phyloP scores from a whole-genome alignment of 2,329 filamentous ascomycete genomes.

The Cladosporium colombiae region DNA sequence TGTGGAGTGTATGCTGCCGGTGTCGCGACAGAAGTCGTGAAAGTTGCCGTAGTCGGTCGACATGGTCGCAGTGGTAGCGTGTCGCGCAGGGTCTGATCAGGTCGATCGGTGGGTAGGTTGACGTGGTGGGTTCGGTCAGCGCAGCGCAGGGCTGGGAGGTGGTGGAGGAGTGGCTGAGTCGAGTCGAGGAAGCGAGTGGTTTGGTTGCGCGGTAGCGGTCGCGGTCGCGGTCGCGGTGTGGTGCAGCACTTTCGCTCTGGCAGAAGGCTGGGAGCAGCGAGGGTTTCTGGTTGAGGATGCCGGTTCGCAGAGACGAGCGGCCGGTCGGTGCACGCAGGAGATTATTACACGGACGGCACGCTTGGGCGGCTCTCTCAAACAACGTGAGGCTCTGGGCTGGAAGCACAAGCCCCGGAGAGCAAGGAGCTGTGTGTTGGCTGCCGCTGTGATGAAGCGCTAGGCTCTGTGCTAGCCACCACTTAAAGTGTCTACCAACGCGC shows the following conservation, averaged over 20 bases:
- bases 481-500: not conserved
- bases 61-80: conserved; percentile 15
- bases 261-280: not conserved
- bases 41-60: conserved; percentile 39
- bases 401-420: not conserved
- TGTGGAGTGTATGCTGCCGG: conserved; percentile 42
- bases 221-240: conserved; percentile 9
- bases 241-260: not conserved
- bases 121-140: not conserved
- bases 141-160: conserved; percentile 1
- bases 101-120: conserved; percentile 4
- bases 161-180: conserved; percentile 2
- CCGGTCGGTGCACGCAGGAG: conserved; percentile 1
- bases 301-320: not conserved
- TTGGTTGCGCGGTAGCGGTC: not conserved
- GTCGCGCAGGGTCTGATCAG: conserved; percentile 16
- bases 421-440: conserved; percentile 13
- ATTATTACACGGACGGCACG: conserved; percentile 16
- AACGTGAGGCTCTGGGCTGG: conserved; percentile 13
- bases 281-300: conserved; percentile 11
- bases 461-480: not conserved
- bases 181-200: not conserved
- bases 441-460: conserved; percentile 8
- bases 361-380: conserved; percentile 14
- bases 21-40: conserved; percentile 52